phyloP scores from a whole-genome alignment of 257 asterid genomes.

The Plantago major region DNA sequence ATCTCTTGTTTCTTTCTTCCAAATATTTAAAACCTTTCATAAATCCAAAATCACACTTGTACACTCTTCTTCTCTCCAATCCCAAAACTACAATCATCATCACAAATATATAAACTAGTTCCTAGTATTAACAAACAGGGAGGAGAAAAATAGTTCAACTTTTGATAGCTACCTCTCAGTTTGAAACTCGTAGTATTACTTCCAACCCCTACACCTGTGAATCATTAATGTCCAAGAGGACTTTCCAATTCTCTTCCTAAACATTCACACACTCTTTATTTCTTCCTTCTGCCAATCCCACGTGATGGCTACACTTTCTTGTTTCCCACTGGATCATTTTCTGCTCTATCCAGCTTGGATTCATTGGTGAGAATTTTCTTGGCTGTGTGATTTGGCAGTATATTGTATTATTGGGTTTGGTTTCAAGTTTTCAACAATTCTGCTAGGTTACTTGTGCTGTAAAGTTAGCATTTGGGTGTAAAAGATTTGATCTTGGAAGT shows the following conservation, averaged over 20 bases:
- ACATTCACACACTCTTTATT: not conserved
- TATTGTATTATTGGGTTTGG: too few species aligned
- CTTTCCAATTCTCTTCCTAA: conserved; percentile 9
- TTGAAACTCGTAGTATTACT: not conserved
- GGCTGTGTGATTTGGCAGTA: too few species aligned
- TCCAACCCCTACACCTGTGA: conserved; percentile 6
- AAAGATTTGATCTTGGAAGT: not conserved
- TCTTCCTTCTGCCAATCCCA: not conserved
- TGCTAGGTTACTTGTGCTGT: not conserved
- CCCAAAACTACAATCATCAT: not conserved
- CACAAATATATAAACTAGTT: too few species aligned
- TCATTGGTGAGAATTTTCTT: conserved; percentile 16
- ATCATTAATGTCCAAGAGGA: conserved; percentile 20
- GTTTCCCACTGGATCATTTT: conserved; percentile 1
- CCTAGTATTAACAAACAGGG: not conserved
- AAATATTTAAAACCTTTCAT: conserved; percentile 3
- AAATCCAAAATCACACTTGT: conserved; percentile 14
- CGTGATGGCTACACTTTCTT: not conserved
- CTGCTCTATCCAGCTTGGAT: not conserved
- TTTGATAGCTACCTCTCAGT: conserved; percentile 23
- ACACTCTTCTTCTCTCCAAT: conserved; percentile 8
- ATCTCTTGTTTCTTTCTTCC: conserved; percentile 18
- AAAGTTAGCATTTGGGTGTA: not conserved
- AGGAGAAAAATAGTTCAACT: conserved; percentile 13
- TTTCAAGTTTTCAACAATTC: not conserved